Evolutionary conservation across 345 rosid genomes (phyloP), one percentile per base, ranked within the genome.

Genomic region (Pistacia vera): DNA sequence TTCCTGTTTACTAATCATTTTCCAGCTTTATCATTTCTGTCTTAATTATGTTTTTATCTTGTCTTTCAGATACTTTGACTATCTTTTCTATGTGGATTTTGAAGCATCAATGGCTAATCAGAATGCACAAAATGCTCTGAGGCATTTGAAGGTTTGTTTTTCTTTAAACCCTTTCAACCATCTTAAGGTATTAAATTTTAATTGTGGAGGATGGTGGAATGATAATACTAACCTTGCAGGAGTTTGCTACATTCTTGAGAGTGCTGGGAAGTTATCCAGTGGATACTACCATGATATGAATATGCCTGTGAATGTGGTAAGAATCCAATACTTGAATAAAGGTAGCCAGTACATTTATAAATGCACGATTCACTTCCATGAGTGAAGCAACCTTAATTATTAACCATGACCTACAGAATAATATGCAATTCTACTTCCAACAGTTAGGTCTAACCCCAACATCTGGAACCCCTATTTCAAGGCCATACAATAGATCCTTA

Each of bases 81-180:
- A 91, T 79, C 90, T 93, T 62, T 96, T 96, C 84, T 92, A 93
- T 74, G 98, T 93, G 84, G 99, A 96, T 81, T 92, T 96, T 58
- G 99, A 92, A 80, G 95, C 97, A 80, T 96, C 99, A 41, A 96
- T 93, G 98, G 99, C 99, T 62, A 93, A 94, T 30, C 84, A 91
- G 85, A 85, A 85, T 9, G 98, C 99, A 36, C 98, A 93, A 74
- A 93, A 96, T 77, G 99, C 98, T 73, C 86, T 93, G 62, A 80
- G 85, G 78, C 95, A 96, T 87, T 91, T 96, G 28, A 87, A 90
- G 86, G 99, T 92, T 70, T 63, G 77, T 54, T 48, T 70, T 51
- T 54, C 58, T 49, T 62, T 48, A 35, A 61, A 65, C 52, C 16
- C 8, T 77, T 22, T 54, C 57, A 65, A 48, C n/a, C 17, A 51